Conservation (phyloP, 2,329 filamentous ascomycete genomes). For the Dactylonectria macrodidyma region DNA sequence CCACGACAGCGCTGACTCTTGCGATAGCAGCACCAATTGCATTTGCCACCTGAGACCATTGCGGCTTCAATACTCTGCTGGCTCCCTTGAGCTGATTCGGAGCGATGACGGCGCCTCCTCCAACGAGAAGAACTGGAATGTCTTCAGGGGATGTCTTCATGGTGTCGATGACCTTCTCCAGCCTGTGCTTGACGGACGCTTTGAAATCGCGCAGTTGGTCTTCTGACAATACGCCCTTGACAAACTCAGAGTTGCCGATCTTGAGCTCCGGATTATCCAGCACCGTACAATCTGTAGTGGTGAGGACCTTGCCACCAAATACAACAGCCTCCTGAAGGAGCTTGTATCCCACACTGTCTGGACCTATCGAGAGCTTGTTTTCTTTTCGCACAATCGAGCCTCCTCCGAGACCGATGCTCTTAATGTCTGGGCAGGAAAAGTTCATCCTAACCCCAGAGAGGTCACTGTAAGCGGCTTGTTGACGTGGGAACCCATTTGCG, state of each 20-base stretch:
- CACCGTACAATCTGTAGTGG: constrained; percentile 70
- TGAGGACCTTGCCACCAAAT: constrained; percentile 70
- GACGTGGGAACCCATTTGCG: constrained; percentile 74
- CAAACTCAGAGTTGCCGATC: constrained; percentile 60
- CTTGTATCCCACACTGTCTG: constrained; percentile 74
- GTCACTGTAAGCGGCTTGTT: constrained; percentile 74
- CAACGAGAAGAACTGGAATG: constrained; percentile 73
- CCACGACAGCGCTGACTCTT: constrained; percentile 68
- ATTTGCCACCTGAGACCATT: constrained; percentile 73
- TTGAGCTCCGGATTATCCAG: constrained; percentile 50
- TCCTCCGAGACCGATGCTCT: constrained; percentile 72
- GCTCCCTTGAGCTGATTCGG: constrained; percentile 70
- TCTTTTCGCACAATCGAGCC: constrained; percentile 66
- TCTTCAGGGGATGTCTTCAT: constrained; percentile 76
- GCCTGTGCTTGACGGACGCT: constrained; percentile 61
- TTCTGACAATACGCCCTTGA: constrained; percentile 49
- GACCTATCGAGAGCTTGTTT: constrained; percentile 65
- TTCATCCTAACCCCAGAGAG: constrained; percentile 76
- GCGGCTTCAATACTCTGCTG: constrained; percentile 68
- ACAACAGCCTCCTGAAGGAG: constrained; percentile 67
- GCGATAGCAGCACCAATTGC: constrained; percentile 76
- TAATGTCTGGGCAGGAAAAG: constrained; percentile 70
- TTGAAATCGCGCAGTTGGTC: constrained; percentile 57
- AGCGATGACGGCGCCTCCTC: constrained; percentile 73
- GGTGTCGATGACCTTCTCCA: constrained; percentile 71